Base-by-base conservation (phyloP, 805 yeast species). In the Pichia californica region DNA sequence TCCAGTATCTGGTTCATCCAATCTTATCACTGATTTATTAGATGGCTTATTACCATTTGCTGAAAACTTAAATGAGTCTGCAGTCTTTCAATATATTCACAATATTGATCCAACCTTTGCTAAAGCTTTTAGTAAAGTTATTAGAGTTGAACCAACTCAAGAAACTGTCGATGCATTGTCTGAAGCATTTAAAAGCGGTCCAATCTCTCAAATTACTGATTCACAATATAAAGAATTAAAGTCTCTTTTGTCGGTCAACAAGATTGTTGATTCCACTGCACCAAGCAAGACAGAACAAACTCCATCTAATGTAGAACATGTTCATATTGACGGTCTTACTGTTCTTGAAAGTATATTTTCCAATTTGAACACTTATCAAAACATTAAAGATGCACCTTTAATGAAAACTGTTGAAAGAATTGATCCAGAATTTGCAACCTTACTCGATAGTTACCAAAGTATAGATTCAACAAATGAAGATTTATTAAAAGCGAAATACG, bases 381-480 rank as follows among this genome's bases (percentile, higher is more conserved):
- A 49, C 13, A 43, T 58, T 5, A 49, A 51, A 13, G 47, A 46
- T 15, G 48, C 62, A 7, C 51, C 55, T 37, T 44, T 60, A 30
- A 55, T 41, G 32, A 39, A 48, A 20, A 40, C 55, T 7, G 42
- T 61, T 20, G 36, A 49, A n/a, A 50, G 49, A 30, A 43, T 57
- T 28, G 64, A 60, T 43, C 46, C 54, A 11, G 36, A 36, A 31
- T 58, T 60, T 49, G 53, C 58, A 1, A 31, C 48, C 7, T 43
- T 54, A 20, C 36, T 60, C 13, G 38, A 44, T 7, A 52, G 49
- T 18, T 53, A 56, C 36, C 50, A 52, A 37, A 34, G 41, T 9
- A 41, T 54, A 14, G 53, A 57, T 19, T 37, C 53, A n/a, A 52
- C 45, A 14, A 46, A 52, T 35, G 60, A 55, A 15, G 48, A 45